phyloP scores from a whole-genome alignment of 2,329 filamentous ascomycete species.

The Phialemoniopsis sp. region DNA sequence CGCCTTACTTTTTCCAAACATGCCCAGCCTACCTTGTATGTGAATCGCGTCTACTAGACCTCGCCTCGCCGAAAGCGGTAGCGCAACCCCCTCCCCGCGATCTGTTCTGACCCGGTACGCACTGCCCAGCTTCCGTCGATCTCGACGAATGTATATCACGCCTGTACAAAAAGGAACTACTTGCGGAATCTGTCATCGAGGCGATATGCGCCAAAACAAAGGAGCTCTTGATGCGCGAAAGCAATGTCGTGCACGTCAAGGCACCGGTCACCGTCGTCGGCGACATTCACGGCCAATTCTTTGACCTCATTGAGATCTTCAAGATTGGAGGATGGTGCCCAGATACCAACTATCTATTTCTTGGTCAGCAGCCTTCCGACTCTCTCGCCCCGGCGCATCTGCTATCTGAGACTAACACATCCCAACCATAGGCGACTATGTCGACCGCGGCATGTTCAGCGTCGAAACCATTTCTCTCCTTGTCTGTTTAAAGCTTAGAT shows the following conservation, averaged over 20 bases:
- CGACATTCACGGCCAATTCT: slow-evolving; percentile 98
- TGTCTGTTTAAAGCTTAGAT: slow-evolving; percentile 94
- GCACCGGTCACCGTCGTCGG: slow-evolving; percentile 96
- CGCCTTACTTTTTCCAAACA: neutral
- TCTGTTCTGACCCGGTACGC: too few species aligned
- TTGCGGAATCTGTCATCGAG: slow-evolving; percentile 95
- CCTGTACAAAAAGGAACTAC: slow-evolving; percentile 93
- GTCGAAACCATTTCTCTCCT: slow-evolving; percentile 98
- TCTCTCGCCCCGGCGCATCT: neutral
- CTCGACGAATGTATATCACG: slow-evolving; percentile 97
- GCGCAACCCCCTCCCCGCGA: neutral
- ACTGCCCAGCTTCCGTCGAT: slow-evolving; percentile 94
- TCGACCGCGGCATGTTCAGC: slow-evolving; percentile 96
- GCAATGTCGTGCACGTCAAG: slow-evolving; percentile 96
- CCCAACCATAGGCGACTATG: slow-evolving; percentile 73
- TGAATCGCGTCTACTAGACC: neutral
- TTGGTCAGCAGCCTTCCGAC: slow-evolving; percentile 67
- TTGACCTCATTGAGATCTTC: slow-evolving; percentile 98
- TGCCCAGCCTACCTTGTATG: too few species aligned
- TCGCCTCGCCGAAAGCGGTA: neutral
- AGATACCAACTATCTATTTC: slow-evolving; percentile 96
- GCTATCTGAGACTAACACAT: slow-evolving; percentile 4
- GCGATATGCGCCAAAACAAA: slow-evolving; percentile 99
- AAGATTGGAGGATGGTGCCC: slow-evolving; percentile 96
- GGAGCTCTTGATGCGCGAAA: slow-evolving; percentile 98